Conservation (phyloP, 176 grass and related monocot genomes). For the Miscanthus lutarioriparius region DNA sequence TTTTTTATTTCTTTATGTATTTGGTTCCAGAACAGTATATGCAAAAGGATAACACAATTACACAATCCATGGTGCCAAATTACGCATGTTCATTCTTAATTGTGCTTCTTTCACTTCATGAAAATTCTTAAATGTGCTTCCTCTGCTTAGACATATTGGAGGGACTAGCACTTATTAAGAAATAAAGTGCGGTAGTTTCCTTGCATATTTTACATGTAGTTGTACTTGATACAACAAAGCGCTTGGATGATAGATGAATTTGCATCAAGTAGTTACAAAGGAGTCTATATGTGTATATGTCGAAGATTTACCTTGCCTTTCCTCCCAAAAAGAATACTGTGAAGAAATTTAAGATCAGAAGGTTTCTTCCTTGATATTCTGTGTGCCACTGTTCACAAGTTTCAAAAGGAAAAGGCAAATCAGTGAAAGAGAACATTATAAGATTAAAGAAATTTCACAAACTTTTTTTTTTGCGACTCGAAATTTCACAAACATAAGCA, state of each 20-base stretch:
- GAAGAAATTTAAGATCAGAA: slow-evolving; percentile 86
- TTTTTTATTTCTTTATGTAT: neutral
- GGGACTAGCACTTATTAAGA: neutral
- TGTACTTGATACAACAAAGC: slow-evolving; percentile 8
- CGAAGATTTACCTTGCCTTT: slow-evolving; percentile 83
- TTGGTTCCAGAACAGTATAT: slow-evolving; percentile 7
- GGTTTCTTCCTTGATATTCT: slow-evolving; percentile 86
- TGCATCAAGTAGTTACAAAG: neutral
- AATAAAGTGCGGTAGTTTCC: neutral
- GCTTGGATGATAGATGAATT: neutral
- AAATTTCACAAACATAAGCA: neutral
- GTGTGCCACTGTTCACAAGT: slow-evolving; percentile 65
- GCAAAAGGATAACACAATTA: slow-evolving; percentile 3
- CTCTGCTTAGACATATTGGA: neutral
- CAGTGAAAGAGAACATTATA: slow-evolving; percentile 19
- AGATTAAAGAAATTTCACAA: neutral
- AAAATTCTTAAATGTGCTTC: neutral
- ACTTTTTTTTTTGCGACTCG: too few species aligned
- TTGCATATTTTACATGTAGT: slow-evolving; percentile 26
- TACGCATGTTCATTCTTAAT: slow-evolving; percentile 7
- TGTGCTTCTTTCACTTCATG: neutral
- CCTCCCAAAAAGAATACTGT: slow-evolving; percentile 91
- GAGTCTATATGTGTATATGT: slow-evolving; percentile 7
- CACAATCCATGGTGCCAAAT: neutral
- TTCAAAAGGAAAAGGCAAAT: slow-evolving; percentile 24